Conservation (phyloP, 495 filamentous ascomycete species). For the Chaetomium fimeti region DNA sequence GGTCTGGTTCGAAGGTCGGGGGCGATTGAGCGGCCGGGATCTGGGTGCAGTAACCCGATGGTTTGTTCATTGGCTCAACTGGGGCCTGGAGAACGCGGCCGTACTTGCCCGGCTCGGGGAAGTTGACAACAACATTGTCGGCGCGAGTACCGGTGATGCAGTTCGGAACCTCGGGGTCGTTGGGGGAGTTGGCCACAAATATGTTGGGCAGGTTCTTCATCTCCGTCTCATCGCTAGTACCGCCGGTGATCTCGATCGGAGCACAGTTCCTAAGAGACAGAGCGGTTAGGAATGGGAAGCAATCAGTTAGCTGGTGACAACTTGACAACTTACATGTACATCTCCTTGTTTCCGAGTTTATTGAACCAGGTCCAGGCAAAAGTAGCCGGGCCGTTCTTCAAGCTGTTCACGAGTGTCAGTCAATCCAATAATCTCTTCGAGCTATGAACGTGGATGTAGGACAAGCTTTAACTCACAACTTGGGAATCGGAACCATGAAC, state of each 20-base stretch:
- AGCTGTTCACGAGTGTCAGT: slow-evolving; percentile 3
- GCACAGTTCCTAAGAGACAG: slow-evolving; percentile 51
- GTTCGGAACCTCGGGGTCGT: slow-evolving; percentile 13
- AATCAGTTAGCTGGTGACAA: background rate
- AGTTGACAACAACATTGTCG: slow-evolving; percentile 28
- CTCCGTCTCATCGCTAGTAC: slow-evolving; percentile 31
- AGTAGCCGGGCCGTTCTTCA: slow-evolving; percentile 36
- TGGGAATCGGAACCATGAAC: slow-evolving; percentile 31
- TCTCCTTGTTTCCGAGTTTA: slow-evolving; percentile 55
- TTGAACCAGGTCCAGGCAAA: slow-evolving; percentile 65
- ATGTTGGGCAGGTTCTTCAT: slow-evolving; percentile 51
- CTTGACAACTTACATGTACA: slow-evolving; percentile 49
- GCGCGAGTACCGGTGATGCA: slow-evolving; percentile 24
- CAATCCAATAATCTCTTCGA: background rate
- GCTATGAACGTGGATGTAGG: background rate
- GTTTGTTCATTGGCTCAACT: slow-evolving; percentile 11
- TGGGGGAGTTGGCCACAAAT: slow-evolving; percentile 57
- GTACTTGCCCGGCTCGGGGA: slow-evolving; percentile 29
- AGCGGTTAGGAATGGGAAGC: background rate
- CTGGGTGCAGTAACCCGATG: slow-evolving; percentile 14
- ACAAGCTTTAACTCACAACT: slow-evolving; percentile 20
- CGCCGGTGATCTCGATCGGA: slow-evolving; percentile 50
- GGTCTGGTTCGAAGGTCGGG: slow-evolving; percentile 13
- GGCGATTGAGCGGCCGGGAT: slow-evolving; percentile 6
- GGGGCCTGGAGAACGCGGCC: slow-evolving; percentile 24